Evolutionary conservation across 202 grass and related monocot species (phyloP).

Genomic region (Elaeis oleifera): DNA sequence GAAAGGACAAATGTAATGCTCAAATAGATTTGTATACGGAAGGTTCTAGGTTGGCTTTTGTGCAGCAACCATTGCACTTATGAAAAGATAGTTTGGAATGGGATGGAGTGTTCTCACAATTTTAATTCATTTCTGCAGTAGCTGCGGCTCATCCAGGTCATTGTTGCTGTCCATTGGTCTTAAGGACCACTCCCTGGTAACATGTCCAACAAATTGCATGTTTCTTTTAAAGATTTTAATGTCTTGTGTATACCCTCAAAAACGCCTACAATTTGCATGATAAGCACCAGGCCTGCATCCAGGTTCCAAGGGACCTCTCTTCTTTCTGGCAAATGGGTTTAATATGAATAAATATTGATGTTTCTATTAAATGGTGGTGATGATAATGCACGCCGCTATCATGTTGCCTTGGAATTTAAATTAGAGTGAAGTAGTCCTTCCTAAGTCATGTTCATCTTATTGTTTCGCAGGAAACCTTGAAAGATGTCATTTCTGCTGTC

Average conservation of each 20-base stretch:
- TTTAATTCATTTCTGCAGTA: constrained; percentile 31
- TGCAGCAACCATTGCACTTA: not conserved
- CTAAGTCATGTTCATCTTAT: constrained; percentile 10
- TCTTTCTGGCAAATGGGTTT: too few species aligned
- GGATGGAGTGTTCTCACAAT: not conserved
- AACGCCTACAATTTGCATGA: too few species aligned
- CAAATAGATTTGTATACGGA: too few species aligned
- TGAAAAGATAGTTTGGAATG: too few species aligned
- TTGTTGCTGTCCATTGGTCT: constrained; percentile 71
- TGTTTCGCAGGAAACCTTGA: constrained; percentile 51
- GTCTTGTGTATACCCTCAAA: not conserved
- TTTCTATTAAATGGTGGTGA: not conserved
- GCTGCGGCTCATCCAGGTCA: constrained; percentile 43
- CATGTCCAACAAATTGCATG: not conserved
- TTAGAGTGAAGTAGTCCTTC: constrained; percentile 3
- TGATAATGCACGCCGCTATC: not conserved
- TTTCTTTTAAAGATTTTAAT: not conserved
- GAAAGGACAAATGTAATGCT: too few species aligned
- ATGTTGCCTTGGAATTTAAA: not conserved
- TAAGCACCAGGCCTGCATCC: too few species aligned
- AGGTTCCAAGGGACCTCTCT: too few species aligned
- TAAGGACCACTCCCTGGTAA: constrained; percentile 88
- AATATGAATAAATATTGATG: not conserved
- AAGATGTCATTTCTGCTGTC: constrained; percentile 54
- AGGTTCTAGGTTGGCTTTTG: too few species aligned